Base-by-base conservation (phyloP, 164 flowering plant genomes). In the Sedum album region DNA sequence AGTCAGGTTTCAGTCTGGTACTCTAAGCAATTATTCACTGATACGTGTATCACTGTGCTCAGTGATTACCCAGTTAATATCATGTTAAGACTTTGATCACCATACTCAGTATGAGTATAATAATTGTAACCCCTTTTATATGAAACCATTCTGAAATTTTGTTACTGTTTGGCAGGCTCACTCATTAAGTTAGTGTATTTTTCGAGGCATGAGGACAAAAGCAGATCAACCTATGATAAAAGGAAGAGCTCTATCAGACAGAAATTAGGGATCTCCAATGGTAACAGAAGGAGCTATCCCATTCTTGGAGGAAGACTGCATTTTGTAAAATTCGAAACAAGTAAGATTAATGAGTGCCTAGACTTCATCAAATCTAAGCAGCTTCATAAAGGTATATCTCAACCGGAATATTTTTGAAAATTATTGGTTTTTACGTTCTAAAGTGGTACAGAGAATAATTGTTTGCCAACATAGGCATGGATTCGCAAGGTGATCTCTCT, bases 311-410 rank as follows among this genome's bases (percentile, higher is more conserved):
- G 99, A 46, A 81, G 96, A 65, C 91, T 94, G 53, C 99, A 94
- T 84, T 94, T 94, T 79, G 99, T 94, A 41, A 94, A 94, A 80
- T 94, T 94, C 81, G 99, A 94, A 83, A 91, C 99, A n/a, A 70
- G 69, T 69, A 91, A 94, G 80, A 82, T 94, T 10, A 86, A 82
- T 70, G 96, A 91, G 65, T 91, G 96, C 82, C 78, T 94, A 62
- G 97, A 94, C 75, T 94, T 94, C 69, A 91, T 94, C 35, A 60
- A 74, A 66, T 91, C 96, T 67, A 94, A 91, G 88, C 96, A 91
- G 77, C 96, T 94, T 74, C 97, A 94, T 71, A 71, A 79, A 73
- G 88, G 94, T 60, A 64, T 71, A 33, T 71, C n/a, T n/a, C 60
- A 67, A 21, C 14, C 21, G n/a, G n/a, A 30, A 31, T 10, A 14